Base-by-base conservation (phyloP, 495 filamentous ascomycete species). In the Tuber calosporum region DNA sequence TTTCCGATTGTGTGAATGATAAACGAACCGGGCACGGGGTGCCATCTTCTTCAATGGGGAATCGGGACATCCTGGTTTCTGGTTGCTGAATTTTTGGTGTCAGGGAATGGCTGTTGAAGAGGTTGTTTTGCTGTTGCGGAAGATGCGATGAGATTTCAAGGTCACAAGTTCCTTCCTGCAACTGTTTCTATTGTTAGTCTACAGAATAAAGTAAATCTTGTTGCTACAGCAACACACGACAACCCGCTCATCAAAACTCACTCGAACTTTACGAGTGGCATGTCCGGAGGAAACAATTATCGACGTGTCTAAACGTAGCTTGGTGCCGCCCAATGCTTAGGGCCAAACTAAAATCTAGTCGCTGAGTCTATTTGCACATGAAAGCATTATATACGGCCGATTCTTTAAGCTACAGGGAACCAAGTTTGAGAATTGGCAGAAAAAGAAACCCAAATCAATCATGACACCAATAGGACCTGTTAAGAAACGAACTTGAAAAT, bases 1-100 rank as follows among this genome's bases (percentile, higher is more conserved):
- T 66, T 36, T 39, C 73, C 0, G 68, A 26, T 45, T 73, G 43
- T 20, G 72, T 40, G 67, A 68, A 69, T 38, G 66, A 75, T 70
- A 69, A 41, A 17, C 73, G 77, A 22, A 79, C 67, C 53, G 77
- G 77, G 19, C 77, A 79, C 39, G 77, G 77, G 11, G 77, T 79
- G 37, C 43, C 71, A 69, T 79, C 75, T 45, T 78, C 71, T 48
- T 79, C 73, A 39, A 69, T 38, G 20, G 69, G 53, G 73, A 70
- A 70, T 17, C 67, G 73, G 45, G 70, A 67, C 73, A 79, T 79
- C 69, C 66, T 19, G 37, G 42, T 41, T 68, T 74, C 58, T 41
- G 34, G 48, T 69, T 30, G 13, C 53, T 17, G 13, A 34, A 34
- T 17, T 34, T 34, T 34, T 13, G 13, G 26, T 34, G n/a, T 30